A percentile compares a stretch with the other conserved stretches of the same genome.
Evolutionary conservation across 129 eudicot genomes (phyloP).

Genomic region (Apium graveolens): DNA sequence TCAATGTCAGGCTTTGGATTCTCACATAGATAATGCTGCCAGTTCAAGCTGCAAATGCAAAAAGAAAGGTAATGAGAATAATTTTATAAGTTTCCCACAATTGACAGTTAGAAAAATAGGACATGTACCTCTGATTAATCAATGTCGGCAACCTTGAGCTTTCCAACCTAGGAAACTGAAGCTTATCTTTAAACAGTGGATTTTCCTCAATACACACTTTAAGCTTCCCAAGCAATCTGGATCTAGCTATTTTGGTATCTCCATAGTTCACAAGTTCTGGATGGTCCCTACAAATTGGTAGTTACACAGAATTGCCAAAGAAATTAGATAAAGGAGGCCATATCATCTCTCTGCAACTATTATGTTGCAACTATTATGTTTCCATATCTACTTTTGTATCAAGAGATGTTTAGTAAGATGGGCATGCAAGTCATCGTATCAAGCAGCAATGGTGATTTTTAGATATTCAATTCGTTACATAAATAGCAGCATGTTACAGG

Average conservation of each 20-base stretch:
- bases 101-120: neutral
- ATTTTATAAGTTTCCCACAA: neutral
- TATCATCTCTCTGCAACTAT: neutral
- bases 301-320: neutral
- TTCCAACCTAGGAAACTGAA: conserved; percentile 46
- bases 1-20: conserved; percentile 52
- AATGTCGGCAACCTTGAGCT: conserved; percentile 48
- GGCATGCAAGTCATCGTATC: neutral
- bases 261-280: conserved; percentile 47
- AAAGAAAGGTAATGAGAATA: neutral
- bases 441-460: neutral
- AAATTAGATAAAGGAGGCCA: neutral
- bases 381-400: neutral
- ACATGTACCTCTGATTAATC: conserved; percentile 75
- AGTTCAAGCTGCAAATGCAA: conserved; percentile 45
- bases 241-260: conserved; percentile 45
- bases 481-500: neutral
- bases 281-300: conserved; percentile 45
- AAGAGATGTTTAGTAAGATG: too few species aligned
- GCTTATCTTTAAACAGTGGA: conserved; percentile 52
- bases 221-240: conserved; percentile 40
- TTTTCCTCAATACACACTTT: conserved; percentile 40
- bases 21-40: conserved; percentile 67
- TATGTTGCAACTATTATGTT: too few species aligned
- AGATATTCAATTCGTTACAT: neutral